Evolutionary conservation across 2,329 filamentous ascomycete genomes (phyloP).

Genomic region (Trichoderma atroviride): DNA sequence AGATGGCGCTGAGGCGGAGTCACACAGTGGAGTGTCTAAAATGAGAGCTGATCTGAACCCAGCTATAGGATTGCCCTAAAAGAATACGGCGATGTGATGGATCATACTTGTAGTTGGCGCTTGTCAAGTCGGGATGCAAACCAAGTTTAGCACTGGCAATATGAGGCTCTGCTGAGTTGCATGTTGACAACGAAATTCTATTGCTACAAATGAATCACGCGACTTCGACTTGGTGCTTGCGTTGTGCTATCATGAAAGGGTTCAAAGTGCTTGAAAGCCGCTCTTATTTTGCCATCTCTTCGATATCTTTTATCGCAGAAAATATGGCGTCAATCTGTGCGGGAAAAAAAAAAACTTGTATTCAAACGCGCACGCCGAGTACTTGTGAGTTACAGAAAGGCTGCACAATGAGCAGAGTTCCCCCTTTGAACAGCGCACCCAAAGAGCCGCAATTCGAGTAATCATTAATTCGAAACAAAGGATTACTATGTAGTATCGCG

Average conservation of each 20-base stretch:
- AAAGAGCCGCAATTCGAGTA: not conserved
- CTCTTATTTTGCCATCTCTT: not conserved
- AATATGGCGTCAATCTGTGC: too few relatives aligned
- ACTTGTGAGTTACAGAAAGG: not conserved
- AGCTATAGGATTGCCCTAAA: not conserved
- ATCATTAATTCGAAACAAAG: not conserved
- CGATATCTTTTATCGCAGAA: not conserved
- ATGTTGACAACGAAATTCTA: not conserved
- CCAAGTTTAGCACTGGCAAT: not conserved
- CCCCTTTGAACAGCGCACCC: not conserved
- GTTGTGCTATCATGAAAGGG: not conserved
- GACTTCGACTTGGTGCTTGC: not conserved
- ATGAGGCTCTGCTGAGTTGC: not conserved
- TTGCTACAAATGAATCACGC: not conserved
- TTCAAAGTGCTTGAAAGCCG: not conserved
- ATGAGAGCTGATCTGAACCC: not conserved
- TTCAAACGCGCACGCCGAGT: not conserved
- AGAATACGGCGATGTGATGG: not conserved
- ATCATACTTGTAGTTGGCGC: not conserved
- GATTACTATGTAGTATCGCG: not conserved
- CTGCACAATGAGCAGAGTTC: not conserved
- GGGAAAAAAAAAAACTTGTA: too few relatives aligned
- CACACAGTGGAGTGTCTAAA: not conserved
- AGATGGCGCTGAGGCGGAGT: constrained; percentile 7
- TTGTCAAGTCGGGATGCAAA: not conserved